A percentile compares a stretch with the other conserved stretches of the same genome.
Evolutionary conservation across 768 basidiomycete genomes (phyloP).

Genomic region (Trametes cingulata): DNA sequence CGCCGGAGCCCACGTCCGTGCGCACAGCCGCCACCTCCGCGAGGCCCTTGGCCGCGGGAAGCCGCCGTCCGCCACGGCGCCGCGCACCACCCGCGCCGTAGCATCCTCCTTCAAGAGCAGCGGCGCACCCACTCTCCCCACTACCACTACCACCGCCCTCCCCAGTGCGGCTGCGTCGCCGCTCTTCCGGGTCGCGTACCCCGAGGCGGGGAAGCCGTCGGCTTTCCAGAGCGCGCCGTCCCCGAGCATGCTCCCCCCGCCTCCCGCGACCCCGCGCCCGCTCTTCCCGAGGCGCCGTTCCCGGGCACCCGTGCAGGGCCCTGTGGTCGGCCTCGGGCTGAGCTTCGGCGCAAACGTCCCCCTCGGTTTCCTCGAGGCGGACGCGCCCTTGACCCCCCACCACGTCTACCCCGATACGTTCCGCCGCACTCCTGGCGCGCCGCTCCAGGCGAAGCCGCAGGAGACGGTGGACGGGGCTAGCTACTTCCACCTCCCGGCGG

Average conservation of each 20-base stretch:
- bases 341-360: neutral
- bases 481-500: conserved; percentile 13
- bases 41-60: neutral
- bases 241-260: conserved; percentile 18
- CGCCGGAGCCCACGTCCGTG: conserved; percentile 14
- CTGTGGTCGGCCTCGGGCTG: conserved; percentile 2
- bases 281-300: conserved; percentile 8
- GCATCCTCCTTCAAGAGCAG: neutral
- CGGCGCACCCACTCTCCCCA: neutral
- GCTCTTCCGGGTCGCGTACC: conserved; percentile 1
- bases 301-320: neutral
- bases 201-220: neutral
- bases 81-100: conserved; percentile 2
- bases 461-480: neutral
- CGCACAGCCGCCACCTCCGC: conserved; percentile 3
- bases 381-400: conserved; percentile 13
- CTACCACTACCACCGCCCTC: neutral
- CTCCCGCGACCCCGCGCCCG: conserved; percentile 3
- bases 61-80: neutral
- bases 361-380: conserved; percentile 1
- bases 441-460: neutral
- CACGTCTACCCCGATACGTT: conserved; percentile 8
- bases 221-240: conserved; percentile 5
- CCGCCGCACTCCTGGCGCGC: conserved; percentile 21
- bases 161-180: neutral